A percentile compares a stretch with the other conserved stretches of the same genome.
Evolutionary conservation across 805 yeast genomes (phyloP).

Genomic region (Candida nonsorbophila): DNA sequence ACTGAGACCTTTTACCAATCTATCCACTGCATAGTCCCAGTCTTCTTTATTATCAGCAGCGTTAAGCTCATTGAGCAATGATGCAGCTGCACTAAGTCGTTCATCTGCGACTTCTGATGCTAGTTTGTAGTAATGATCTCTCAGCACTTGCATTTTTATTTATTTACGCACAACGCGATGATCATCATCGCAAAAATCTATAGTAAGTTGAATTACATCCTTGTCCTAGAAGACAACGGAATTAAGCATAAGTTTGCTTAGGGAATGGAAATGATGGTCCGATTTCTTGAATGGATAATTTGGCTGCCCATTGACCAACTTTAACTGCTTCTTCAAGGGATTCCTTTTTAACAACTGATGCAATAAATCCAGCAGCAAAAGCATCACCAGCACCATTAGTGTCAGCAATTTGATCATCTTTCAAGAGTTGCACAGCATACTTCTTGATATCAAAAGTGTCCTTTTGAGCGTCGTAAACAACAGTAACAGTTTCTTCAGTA

Average conservation of each 20-base stretch:
- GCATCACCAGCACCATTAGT: constrained; percentile 99
- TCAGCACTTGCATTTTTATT: constrained; percentile 46
- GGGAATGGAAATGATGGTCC: constrained; percentile 94
- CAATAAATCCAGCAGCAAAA: constrained; percentile 93
- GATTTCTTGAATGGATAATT: constrained; percentile 82
- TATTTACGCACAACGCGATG: too few relatives aligned
- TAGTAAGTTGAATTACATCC: too few relatives aligned
- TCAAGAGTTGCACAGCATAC: constrained; percentile 71
- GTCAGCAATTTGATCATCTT: constrained; percentile 65
- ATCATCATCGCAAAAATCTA: constrained; percentile 3
- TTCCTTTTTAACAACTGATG: constrained; percentile 77
- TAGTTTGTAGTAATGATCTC: constrained; percentile 70
- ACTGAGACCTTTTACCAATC: constrained; percentile 76
- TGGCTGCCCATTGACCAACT: constrained; percentile 96
- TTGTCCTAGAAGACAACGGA: too few relatives aligned
- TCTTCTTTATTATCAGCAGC: constrained; percentile 43
- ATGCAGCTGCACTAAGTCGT: constrained; percentile 66
- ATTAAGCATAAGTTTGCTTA: constrained; percentile 45
- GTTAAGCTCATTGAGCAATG: constrained; percentile 55
- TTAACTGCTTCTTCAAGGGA: constrained; percentile 57
- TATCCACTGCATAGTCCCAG: constrained; percentile 75
- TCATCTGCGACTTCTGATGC: constrained; percentile 74
- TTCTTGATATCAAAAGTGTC: constrained; percentile 44
- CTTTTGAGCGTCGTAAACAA: constrained; percentile 45
- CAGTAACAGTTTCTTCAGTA: constrained; percentile 82